These are phyloP conservation scores for Suhomyces anneliseae DNA, from an alignment of 1,139 yeast species.

Conservation along the genomic window DNA sequence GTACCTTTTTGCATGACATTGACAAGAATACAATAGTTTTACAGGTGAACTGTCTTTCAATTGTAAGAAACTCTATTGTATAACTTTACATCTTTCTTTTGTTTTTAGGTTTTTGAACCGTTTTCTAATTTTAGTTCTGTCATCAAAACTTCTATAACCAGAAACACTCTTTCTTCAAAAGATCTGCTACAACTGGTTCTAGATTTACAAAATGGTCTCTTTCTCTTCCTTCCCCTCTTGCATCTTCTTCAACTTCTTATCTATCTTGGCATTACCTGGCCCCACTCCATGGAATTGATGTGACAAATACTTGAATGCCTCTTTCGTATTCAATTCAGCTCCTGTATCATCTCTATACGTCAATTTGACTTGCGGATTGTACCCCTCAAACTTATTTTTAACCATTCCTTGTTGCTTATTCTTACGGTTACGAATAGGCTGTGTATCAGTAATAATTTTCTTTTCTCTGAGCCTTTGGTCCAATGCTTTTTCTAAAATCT, in stretches of 20 bases:
- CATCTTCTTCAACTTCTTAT: slow-evolving; percentile 12
- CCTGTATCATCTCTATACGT: slow-evolving; percentile 76
- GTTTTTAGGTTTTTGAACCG: no score
- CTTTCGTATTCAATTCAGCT: slow-evolving; percentile 60
- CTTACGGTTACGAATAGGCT: slow-evolving; percentile 13
- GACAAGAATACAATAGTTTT: no score
- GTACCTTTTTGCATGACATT: no score
- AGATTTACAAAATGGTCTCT: background rate
- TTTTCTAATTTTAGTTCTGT: no score
- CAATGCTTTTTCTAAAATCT: slow-evolving; percentile 27
- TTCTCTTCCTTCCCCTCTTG: slow-evolving; percentile 4
- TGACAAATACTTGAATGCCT: slow-evolving; percentile 82
- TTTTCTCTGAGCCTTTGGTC: slow-evolving; percentile 32
- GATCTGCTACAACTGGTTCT: no score
- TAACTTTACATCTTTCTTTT: no score
- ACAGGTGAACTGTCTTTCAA: no score
- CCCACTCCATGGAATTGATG: slow-evolving; percentile 79
- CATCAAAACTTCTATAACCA: no score
- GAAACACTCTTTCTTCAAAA: no score
- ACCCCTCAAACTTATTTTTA: slow-evolving; percentile 35
- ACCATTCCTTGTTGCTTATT: background rate
- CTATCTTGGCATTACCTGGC: slow-evolving; percentile 15
- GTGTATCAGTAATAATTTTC: slow-evolving; percentile 21
- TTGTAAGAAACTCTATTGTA: no score
- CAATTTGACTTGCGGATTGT: slow-evolving; percentile 66